Base-by-base conservation (phyloP, 1,284 basidiomycete species). In the Malassezia globosa region DNA sequence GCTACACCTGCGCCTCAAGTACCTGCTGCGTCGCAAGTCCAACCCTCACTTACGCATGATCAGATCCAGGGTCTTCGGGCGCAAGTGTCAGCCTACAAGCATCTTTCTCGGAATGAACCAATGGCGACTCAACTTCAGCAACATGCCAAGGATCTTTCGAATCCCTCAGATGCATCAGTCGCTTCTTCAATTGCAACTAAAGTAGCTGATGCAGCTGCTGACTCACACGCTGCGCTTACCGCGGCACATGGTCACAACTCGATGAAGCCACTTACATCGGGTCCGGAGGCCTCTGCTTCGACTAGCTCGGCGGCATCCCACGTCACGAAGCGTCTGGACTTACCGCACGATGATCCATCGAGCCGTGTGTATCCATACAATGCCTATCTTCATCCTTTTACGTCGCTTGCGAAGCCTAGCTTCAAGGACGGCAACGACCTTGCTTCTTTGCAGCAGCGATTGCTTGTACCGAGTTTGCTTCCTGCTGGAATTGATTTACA, bases 351-450 rank as follows among this genome's bases (percentile, higher is more conserved):
- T 69, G 82, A 92, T 67, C 75, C 80, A 38, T 77, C 79, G 54
- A 88, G 86, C 3, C 78, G 81, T 42, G 82, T 95, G 51, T 92
- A 94, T 66, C 92, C 92, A 0, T 95, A 92, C 77, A 96, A 95
- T 72, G 83, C 90, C n/a, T 94, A 83, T 72, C 77, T 79, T 22
- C 81, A 90, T 64, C 92, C 92, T 0, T 83, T 86, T 63, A 78
- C 82, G 3, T 75, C 75, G 42, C 72, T 77, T 18, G 64, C 60
- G 41, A 65, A 65, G 46, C 63, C 67, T 8, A 43, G 56, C 16
- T 51, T 59, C 11, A 53, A 60, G 40, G 56, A 58, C 11, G 56
- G 56, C 33, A 58, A 66, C 38, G 59, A 63, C 48, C 59, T 60
- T 13, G 79, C 80, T 0, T 82, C 82, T 31, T 81, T 82, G 46